phyloP scores from a whole-genome alignment of 1,139 yeast genomes.

The Candida sanyaensis region DNA sequence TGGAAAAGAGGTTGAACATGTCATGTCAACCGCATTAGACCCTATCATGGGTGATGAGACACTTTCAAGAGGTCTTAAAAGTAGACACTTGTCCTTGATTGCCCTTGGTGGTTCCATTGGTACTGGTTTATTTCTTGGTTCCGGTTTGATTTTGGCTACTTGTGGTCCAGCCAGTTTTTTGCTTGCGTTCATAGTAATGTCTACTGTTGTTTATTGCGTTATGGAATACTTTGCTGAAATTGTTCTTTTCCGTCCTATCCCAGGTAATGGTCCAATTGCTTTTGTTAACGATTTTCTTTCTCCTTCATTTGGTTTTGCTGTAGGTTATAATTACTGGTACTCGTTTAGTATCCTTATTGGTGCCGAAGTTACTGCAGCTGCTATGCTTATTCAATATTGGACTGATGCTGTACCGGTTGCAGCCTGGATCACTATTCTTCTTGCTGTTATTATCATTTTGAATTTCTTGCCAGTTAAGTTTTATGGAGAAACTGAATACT shows the following conservation, averaged over 20 bases:
- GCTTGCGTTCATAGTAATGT: constrained; percentile 50
- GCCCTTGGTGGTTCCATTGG: constrained; percentile 46
- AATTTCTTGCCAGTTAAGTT: constrained; percentile 49
- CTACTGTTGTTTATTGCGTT: constrained; percentile 53
- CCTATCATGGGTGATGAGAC: constrained; percentile 10
- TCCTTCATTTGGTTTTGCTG: constrained; percentile 45
- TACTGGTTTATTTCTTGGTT: constrained; percentile 47
- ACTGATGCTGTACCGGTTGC: constrained; percentile 48
- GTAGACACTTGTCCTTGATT: constrained; percentile 40
- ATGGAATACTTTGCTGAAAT: constrained; percentile 64
- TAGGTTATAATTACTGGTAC: constrained; percentile 52
- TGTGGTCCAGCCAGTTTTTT: constrained; percentile 57
- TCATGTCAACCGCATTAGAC: neutral
- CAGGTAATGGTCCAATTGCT: constrained; percentile 46
- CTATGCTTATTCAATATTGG: constrained; percentile 59
- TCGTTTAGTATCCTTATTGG: constrained; percentile 52
- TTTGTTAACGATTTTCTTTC: constrained; percentile 39
- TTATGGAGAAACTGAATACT: constrained; percentile 69
- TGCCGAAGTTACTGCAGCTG: constrained; percentile 55
- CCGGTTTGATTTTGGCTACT: constrained; percentile 44
- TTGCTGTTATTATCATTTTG: constrained; percentile 36
- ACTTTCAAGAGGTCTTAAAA: constrained; percentile 38
- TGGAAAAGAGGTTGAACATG: neutral
- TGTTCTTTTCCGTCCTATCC: constrained; percentile 57
- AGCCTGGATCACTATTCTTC: constrained; percentile 56